phyloP scores from a whole-genome alignment of 139 green algal genomes.

The Gonium pectorale region DNA sequence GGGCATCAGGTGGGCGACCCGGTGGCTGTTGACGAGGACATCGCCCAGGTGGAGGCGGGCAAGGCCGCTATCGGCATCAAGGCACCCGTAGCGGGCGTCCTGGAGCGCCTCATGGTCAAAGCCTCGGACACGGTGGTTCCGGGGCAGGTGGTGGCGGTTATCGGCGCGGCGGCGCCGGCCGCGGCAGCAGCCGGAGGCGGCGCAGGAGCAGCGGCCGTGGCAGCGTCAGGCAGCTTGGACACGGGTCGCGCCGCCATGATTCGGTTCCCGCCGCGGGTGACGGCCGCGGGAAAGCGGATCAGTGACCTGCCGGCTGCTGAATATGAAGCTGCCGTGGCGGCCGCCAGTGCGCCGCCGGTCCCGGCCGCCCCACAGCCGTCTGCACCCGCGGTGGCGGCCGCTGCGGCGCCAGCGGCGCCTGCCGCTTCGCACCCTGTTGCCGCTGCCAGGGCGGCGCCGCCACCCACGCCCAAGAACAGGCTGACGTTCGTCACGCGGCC shows the following conservation, averaged over 20 bases:
- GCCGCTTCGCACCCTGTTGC: background rate
- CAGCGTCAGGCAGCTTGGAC: background rate
- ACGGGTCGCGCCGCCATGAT: constrained; percentile 25
- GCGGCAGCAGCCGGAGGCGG: background rate
- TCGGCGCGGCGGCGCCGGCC: constrained; percentile 41
- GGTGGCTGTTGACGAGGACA: constrained; percentile 91
- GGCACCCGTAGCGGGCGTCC: constrained; percentile 45
- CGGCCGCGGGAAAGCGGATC: constrained; percentile 51
- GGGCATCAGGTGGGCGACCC: constrained; percentile 73
- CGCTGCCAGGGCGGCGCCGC: background rate
- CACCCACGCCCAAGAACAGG: constrained; percentile 9
- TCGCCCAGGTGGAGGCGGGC: constrained; percentile 98
- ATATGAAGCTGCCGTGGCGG: constrained; percentile 12
- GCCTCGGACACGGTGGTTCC: constrained; percentile 56
- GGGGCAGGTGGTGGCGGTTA: constrained; percentile 48
- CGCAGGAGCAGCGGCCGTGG: background rate
- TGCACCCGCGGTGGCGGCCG: too few relatives aligned
- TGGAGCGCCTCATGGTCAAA: constrained; percentile 54
- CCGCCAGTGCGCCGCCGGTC: background rate
- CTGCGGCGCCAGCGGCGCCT: background rate
- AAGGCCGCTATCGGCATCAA: constrained; percentile 72
- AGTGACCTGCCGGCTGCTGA: constrained; percentile 52
- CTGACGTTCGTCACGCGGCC: constrained; percentile 27
- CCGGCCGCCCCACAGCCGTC: background rate
- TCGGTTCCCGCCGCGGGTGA: constrained; percentile 51